A percentile compares a stretch with the other conserved stretches of the same genome.
These are phyloP conservation scores for Pichia heedii DNA, from an alignment of 805 yeast species.

Conservation along the genomic window DNA sequence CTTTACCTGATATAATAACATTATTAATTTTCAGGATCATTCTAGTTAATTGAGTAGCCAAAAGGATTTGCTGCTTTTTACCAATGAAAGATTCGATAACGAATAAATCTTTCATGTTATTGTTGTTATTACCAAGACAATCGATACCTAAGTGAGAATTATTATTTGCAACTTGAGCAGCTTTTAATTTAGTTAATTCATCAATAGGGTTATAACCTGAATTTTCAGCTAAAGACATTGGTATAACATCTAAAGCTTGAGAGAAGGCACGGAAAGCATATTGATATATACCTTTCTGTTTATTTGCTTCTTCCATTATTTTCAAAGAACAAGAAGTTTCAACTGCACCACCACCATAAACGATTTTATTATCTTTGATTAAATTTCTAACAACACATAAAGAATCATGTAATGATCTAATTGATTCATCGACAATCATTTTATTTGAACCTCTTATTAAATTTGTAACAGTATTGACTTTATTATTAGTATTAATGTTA, in stretches of 20 bases:
- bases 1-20: slow-evolving; percentile 61
- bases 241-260: slow-evolving; percentile 81
- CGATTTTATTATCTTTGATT: slow-evolving; percentile 84
- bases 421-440: slow-evolving; percentile 96
- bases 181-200: slow-evolving; percentile 72
- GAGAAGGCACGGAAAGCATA: slow-evolving; percentile 96
- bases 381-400: slow-evolving; percentile 95
- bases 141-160: slow-evolving; percentile 81
- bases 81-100: slow-evolving; percentile 97
- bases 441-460: slow-evolving; percentile 92
- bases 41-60: slow-evolving; percentile 96
- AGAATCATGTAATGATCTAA: slow-evolving; percentile 93
- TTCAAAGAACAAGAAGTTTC: slow-evolving; percentile 91
- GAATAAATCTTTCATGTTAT: slow-evolving; percentile 88
- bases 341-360: slow-evolving; percentile 99
- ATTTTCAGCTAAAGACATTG: slow-evolving; percentile 93
- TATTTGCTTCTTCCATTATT: slow-evolving; percentile 85
- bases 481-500: slow-evolving; percentile 36
- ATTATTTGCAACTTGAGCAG: slow-evolving; percentile 71
- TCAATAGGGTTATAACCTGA: slow-evolving; percentile 94
- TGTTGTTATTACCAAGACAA: slow-evolving; percentile 79
- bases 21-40: slow-evolving; percentile 97
- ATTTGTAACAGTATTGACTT: slow-evolving; percentile 55
- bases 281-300: slow-evolving; percentile 91
- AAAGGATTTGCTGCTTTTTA: slow-evolving; percentile 87